Evolutionary conservation across 2,329 filamentous ascomycete species (phyloP).

Genomic region (Colletotrichum kahawae): DNA sequence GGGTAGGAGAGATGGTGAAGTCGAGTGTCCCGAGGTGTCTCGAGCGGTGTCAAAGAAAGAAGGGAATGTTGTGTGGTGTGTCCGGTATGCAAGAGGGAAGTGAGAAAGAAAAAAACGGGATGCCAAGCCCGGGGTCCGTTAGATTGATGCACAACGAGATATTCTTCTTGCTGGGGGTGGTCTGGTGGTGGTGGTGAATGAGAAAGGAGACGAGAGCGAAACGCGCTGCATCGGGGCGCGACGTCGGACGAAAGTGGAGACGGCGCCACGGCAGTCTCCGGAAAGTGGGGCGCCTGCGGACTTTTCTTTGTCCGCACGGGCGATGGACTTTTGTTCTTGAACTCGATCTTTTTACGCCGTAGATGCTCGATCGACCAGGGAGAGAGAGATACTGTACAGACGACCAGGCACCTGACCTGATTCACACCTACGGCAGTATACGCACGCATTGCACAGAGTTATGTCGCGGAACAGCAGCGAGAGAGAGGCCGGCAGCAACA

Average conservation of each 20-base stretch:
- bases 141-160: not conserved
- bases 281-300: not conserved
- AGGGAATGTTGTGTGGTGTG: not conserved
- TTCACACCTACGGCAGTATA: too few species aligned
- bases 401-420: not conserved
- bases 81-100: not conserved
- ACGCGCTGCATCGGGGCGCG: not conserved
- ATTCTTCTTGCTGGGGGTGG: not conserved
- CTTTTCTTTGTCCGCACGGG: not conserved
- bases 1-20: not conserved
- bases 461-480: slow-evolving; percentile 3
- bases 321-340: not conserved
- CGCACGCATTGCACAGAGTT: not conserved
- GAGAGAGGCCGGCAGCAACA: not conserved
- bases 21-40: not conserved
- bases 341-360: not conserved
- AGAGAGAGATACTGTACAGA: not conserved
- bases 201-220: not conserved
- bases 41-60: not conserved
- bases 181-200: not conserved
- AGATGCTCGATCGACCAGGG: slow-evolving; percentile 1
- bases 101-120: not conserved
- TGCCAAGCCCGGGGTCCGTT: not conserved
- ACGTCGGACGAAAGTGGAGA: not conserved
- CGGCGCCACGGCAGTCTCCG: not conserved